Base-by-base conservation (phyloP, 2,329 filamentous ascomycete genomes). In the Diaporthe vaccinii region DNA sequence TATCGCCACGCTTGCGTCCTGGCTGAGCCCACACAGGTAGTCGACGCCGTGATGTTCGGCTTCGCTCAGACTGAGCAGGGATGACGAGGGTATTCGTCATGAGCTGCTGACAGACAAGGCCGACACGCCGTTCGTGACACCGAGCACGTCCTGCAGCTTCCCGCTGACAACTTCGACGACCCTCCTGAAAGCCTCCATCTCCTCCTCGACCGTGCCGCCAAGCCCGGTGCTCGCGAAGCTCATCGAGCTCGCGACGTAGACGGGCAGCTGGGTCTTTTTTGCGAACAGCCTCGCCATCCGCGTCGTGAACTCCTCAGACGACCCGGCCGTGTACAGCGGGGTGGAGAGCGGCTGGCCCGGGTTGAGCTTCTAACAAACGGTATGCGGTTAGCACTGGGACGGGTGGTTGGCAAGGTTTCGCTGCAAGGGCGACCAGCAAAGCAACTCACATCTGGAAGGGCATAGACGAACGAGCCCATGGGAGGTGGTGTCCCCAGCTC, bases 391-490 rank as follows among this genome's bases (percentile, higher is more conserved):
- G 59, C 39, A 49, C 2, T 12, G 57, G 31, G 25, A 61, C 12
- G 0, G 4, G 20, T 31, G 41, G 4, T 14, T 31, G 41, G 6
- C 20, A 46, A 9, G 17, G 4, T 36, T 49, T 4, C 20, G 44
- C 20, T 17, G n/a, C 28, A 62, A 49, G 58, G n/a, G 25, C 22
- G 61, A 57, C 39, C 59, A 57, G 28, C 28, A 73, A 36, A 36
- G 20, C 71, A 20, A 82, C 86, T 80, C 86, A 98, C 97, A 85
- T 98, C 94, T 22, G 97, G 96, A 83, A 99, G 91, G 3, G 96
- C 94, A 82, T 98, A 98, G 61, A 98, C 94, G 81, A 98, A 96
- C 68, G 95, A 98, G 4, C 97, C 96, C 84, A 98, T 89, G 68
- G 89, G 86, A 55, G 89, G 86, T 10, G 87, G 82, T 12, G 84